phyloP scores from a whole-genome alignment of 805 yeast species.

The Komagataella pastoris region DNA sequence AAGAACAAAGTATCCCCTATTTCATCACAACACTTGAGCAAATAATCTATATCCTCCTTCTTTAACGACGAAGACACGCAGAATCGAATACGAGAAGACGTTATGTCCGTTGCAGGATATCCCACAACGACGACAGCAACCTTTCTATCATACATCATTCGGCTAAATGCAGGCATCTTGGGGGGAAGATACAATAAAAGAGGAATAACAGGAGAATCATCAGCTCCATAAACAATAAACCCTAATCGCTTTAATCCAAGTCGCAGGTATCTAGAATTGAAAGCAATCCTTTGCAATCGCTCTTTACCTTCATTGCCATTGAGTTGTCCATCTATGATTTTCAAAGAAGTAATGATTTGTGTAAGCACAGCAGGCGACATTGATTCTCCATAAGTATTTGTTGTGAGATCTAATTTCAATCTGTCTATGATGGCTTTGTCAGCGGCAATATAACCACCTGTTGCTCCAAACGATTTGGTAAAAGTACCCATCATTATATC shows the following conservation, averaged over 20 bases:
- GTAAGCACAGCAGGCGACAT: conserved; percentile 85
- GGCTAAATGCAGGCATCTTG: conserved; percentile 86
- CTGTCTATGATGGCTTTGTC: conserved; percentile 55
- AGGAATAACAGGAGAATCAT: conserved; percentile 95
- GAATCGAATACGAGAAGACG: conserved; percentile 80
- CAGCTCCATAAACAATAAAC: conserved; percentile 86
- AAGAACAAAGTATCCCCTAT: conserved; percentile 67
- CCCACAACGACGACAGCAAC: conserved; percentile 96
- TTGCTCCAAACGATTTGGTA: conserved; percentile 96
- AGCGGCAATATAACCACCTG: conserved; percentile 96
- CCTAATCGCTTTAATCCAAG: conserved; percentile 87
- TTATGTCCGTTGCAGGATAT: conserved; percentile 93
- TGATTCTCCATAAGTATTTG: conserved; percentile 70
- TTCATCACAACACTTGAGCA: conserved; percentile 56
- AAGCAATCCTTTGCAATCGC: conserved; percentile 85
- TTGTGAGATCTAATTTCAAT: conserved; percentile 59
- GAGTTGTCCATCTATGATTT: conserved; percentile 66
- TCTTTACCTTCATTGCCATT: conserved; percentile 90
- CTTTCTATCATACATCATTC: conserved; percentile 64
- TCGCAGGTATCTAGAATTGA: conserved; percentile 88
- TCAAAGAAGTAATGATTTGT: conserved; percentile 73
- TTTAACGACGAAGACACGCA: conserved; percentile 89
- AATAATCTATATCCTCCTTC: conserved; percentile 82
- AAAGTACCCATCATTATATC: conserved; percentile 96
- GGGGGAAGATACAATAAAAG: conserved; percentile 78